Base-by-base conservation (phyloP, 306 rosid species). In the Ormosia emarginata region DNA sequence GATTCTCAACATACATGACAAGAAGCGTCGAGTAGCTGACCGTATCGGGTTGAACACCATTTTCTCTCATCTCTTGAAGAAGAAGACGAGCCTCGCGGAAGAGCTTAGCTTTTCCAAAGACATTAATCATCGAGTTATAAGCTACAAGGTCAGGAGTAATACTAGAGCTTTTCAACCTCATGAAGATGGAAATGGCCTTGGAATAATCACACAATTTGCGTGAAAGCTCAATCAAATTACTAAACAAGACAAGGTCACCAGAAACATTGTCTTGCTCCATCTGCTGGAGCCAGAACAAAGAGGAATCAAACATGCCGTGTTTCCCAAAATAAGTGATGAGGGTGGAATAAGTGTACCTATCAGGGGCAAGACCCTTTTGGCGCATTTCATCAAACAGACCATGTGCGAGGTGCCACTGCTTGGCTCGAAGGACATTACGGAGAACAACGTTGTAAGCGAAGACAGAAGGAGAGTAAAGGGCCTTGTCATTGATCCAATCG, bases 371-470 rank as follows among this genome's bases (percentile, higher is more conserved):
- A 18, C 97, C 97, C 76, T 83, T 82, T 15, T 82, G 92, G 67
- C 97, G 97, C 99, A 91, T 93, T 93, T 95, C 99, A 5, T 95
- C 95, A 18, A 95, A 93, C 93, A 95, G 95, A 8, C 99, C 99
- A 44, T 87, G 95, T 2, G 95, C 99, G 40, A 93, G 71, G 5
- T 84, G 90, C 91, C 91, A 93, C 79, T 93, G 97, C 82, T 90
- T 88, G 10, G 95, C 90, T 0, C 98, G 93, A 12, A 93, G 91
- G n/a, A 90, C 98, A 32, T 95, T 95, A 2, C 99, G 93, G 0
- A 95, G 4, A 14, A 89, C 94, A 13, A 95, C 97, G 34, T 95
- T 95, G 92, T 91, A 93, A 61, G 96, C 99, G 53, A 85, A 81
- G 12, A 95, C 88, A 0, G 98, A 90, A 10, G 98, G 98, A 4